Base-by-base conservation (phyloP, 352 stramenopile genomes). In the Phytopythium cucurbitacearum region DNA sequence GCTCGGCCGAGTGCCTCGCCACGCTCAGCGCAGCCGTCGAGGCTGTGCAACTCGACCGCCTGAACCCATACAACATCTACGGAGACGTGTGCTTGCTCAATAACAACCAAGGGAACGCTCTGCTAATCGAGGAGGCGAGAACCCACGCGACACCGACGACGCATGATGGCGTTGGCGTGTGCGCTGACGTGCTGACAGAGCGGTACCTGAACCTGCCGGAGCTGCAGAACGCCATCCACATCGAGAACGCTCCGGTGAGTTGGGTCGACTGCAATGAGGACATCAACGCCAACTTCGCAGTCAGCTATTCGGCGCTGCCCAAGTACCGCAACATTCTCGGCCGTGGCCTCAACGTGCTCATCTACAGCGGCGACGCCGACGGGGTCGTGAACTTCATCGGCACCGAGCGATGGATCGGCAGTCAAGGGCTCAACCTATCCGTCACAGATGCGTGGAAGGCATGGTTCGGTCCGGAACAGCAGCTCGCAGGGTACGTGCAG, bases 401-500 rank as follows among this genome's bases (percentile, higher is more conserved):
- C 41, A 99, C 98, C 35, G 74, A 91, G 60, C 79, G 81, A 46
- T 91, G 80, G 80, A 85, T 91, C 42, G 75, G 78, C n/a, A 69
- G 75, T 21, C 51, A 89, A 44, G 77, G 78, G 2, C 69, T 91
- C 37, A 89, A 89, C 57, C 64, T 91, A 42, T 65, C 65, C 46
- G 70, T 89, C 40, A 75, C 60, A 0, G 68, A 75, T 42, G 80
- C 80, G 51, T 91, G 81, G 81, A 56, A 58, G 35, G 74, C 81
- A 10, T 91, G 81, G 81, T 89, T 89, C 48, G 79, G 79, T 16
- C 76, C 79, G 0, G 81, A 89, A 61, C 53, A 69, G 54, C 90
- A 97, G 62, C 73, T 97, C 57, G 90, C 76, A 7, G 90, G 90
- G 12, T 91, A 96, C 63, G 72, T 91, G 21, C 78, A 95, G 51